A percentile compares a stretch with the other conserved stretches of the same genome.
Evolutionary conservation across 192 early-diverging fungal species (phyloP).

Genomic region (Coemansia sp.): DNA sequence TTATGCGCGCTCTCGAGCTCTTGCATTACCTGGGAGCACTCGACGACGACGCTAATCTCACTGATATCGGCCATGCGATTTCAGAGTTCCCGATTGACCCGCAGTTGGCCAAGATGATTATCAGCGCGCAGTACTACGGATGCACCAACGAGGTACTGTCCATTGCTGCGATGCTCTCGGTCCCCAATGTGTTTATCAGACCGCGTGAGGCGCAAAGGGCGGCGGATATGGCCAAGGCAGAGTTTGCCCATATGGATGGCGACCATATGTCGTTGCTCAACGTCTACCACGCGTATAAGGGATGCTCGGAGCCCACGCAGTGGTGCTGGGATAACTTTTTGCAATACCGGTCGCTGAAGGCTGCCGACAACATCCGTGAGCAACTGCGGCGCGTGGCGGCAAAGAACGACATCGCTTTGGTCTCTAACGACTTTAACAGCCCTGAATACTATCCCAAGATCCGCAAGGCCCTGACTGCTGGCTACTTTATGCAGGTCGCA

Average conservation of each 20-base stretch:
- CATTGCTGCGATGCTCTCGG: conserved; percentile 91
- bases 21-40: conserved; percentile 94
- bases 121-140: conserved; percentile 77
- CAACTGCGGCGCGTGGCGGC: conserved; percentile 88
- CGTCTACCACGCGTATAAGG: conserved; percentile 90
- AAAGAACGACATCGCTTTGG: conserved; percentile 66
- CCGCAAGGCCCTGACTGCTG: conserved; percentile 83
- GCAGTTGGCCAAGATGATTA: conserved; percentile 92
- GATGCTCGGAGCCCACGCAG: conserved; percentile 64
- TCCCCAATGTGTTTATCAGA: conserved; percentile 91
- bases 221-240: conserved; percentile 88
- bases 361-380: conserved; percentile 88
- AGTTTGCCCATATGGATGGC: conserved; percentile 94
- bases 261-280: conserved; percentile 98
- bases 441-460: conserved; percentile 84
- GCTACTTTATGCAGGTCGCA: conserved; percentile 99
- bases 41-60: conserved; percentile 95
- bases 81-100: conserved; percentile 98
- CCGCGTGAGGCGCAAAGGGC: conserved; percentile 85
- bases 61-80: conserved; percentile 80
- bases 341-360: conserved; percentile 85
- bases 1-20: conserved; percentile 97
- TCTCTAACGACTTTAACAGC: conserved; percentile 74
- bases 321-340: conserved; percentile 97
- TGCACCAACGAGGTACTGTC: conserved; percentile 96